Conservation (phyloP, 1,284 basidiomycete genomes). For the Naganishia sp. region DNA sequence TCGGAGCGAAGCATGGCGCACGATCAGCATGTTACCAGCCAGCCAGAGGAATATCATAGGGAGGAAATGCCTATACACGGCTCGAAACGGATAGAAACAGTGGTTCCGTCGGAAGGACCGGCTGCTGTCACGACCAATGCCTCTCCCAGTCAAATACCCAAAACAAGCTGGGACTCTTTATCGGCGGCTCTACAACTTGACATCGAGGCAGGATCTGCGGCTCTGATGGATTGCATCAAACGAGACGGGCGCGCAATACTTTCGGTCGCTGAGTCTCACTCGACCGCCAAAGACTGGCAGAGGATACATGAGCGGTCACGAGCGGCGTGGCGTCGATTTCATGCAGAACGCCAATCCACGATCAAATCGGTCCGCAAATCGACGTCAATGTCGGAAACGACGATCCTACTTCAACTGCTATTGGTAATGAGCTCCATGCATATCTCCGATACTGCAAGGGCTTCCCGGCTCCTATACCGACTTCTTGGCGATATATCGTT, state of each 20-base stretch:
- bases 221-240: background rate
- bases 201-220: background rate
- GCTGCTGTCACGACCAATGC: background rate
- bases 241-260: background rate
- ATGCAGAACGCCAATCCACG: background rate
- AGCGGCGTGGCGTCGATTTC: background rate
- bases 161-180: background rate
- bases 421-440: slow-evolving; percentile 1
- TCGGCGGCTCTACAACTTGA: background rate
- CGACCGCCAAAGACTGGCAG: background rate
- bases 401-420: background rate
- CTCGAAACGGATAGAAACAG: background rate
- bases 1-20: background rate
- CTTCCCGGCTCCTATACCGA: slow-evolving; percentile 4
- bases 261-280: background rate
- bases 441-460: slow-evolving; percentile 2
- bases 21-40: no score
- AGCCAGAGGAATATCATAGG: no score
- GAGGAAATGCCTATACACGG: no score
- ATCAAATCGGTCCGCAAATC: background rate
- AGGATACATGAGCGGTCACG: slow-evolving; percentile 6
- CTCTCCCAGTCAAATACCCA: no score
- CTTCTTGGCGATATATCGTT: slow-evolving; percentile 1
- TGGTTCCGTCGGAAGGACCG: background rate
- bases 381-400: background rate